phyloP scores from a whole-genome alignment of 2,329 filamentous ascomycete genomes.

The Seiridium cupressi region DNA sequence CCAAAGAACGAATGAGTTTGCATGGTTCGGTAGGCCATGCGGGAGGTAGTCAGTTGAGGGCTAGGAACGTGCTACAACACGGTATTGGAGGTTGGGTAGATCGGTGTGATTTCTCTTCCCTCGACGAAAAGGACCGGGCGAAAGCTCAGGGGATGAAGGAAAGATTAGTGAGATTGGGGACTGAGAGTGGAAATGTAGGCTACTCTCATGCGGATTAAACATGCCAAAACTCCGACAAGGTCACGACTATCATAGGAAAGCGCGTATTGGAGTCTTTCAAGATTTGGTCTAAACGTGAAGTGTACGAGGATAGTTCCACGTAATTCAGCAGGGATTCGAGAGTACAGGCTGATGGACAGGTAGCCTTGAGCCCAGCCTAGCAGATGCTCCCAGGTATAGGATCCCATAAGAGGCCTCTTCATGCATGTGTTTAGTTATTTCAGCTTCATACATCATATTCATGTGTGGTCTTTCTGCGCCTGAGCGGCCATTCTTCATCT shows the following conservation, averaged over 20 bases:
- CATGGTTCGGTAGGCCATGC: conserved; percentile 70
- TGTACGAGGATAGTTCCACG: no score
- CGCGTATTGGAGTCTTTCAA: no score
- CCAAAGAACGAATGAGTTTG: conserved; percentile 64
- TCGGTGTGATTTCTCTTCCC: conserved; percentile 50
- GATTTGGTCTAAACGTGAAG: no score
- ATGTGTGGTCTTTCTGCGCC: no score
- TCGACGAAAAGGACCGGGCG: conserved; percentile 40
- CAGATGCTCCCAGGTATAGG: no score
- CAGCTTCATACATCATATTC: no score
- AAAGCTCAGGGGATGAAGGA: conserved; percentile 64
- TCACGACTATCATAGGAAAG: background rate
- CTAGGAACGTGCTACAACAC: conserved; percentile 74
- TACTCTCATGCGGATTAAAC: conserved; percentile 57
- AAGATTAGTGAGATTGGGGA: conserved; percentile 61
- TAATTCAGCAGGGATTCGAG: no score
- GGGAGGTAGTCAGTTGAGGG: conserved; percentile 52
- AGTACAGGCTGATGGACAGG: no score
- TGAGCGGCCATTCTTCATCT: no score
- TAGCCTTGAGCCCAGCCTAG: no score
- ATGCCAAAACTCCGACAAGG: background rate
- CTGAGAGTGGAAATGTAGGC: conserved; percentile 58
- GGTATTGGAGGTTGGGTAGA: conserved; percentile 67
- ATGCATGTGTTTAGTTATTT: no score
- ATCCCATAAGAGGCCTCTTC: no score